Evolutionary conservation across 2,329 filamentous ascomycete species (phyloP).

Genomic region (Anthostomella pinea): DNA sequence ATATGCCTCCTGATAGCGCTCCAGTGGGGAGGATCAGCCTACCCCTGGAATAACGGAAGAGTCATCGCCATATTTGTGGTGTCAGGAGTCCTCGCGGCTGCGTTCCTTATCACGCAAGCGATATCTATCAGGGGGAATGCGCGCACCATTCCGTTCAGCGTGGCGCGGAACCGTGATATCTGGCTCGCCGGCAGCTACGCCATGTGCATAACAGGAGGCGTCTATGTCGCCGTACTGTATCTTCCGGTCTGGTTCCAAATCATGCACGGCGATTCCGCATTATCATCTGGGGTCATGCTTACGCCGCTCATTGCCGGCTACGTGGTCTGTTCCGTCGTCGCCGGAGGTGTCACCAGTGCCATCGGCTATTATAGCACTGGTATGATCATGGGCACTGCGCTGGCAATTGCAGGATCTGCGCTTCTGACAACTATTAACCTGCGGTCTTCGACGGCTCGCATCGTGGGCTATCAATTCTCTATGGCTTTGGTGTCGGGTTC

Average conservation of each 20-base stretch:
- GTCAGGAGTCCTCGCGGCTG: too few relatives aligned
- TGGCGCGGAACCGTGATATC: slow-evolving; percentile 14
- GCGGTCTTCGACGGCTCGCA: slow-evolving; percentile 5
- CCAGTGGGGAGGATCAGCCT: background rate
- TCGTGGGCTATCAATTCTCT: slow-evolving; percentile 17
- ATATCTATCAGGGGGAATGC: slow-evolving; percentile 2
- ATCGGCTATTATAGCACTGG: slow-evolving; percentile 13
- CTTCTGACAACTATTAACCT: slow-evolving; percentile 13
- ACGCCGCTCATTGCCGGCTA: too few relatives aligned
- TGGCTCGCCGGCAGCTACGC: slow-evolving; percentile 16
- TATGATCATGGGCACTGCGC: slow-evolving; percentile 12
- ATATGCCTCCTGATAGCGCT: slow-evolving; percentile 2
- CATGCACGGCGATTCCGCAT: too few relatives aligned
- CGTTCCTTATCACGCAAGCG: background rate
- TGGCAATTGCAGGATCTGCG: slow-evolving; percentile 13
- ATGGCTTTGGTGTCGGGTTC: slow-evolving; percentile 18
- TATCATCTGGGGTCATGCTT: too few relatives aligned
- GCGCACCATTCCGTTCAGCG: slow-evolving; percentile 5
- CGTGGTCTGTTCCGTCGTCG: too few relatives aligned
- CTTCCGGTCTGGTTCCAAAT: too few relatives aligned
- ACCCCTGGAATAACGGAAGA: slow-evolving; percentile 1
- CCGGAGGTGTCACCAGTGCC: slow-evolving; percentile 10
- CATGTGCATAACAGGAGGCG: slow-evolving; percentile 16
- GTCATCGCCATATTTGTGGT: slow-evolving; percentile 3
- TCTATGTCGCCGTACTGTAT: too few relatives aligned